phyloP scores from a whole-genome alignment of 2,329 filamentous ascomycete genomes.

The Pseudogymnoascus sp. region DNA sequence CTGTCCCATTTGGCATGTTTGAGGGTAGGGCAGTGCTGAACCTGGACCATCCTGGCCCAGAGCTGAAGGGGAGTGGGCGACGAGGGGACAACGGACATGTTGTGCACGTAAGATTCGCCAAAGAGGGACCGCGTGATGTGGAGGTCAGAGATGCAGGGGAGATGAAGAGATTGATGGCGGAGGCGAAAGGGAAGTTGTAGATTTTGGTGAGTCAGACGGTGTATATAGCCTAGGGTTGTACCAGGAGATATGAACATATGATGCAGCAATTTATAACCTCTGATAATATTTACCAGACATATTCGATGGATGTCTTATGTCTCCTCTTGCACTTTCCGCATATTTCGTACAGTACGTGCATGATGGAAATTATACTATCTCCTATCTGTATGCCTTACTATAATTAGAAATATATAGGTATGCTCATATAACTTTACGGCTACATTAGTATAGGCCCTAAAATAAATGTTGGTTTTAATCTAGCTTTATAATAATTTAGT shows the following conservation, averaged over 20 bases:
- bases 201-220: not conserved
- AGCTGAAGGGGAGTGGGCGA: conserved; percentile 40
- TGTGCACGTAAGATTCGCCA: conserved; percentile 46
- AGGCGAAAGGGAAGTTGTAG: not conserved
- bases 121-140: conserved; percentile 43
- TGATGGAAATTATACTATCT: not conserved
- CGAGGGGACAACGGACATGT: conserved; percentile 53
- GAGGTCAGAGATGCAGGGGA: conserved; percentile 33
- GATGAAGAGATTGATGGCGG: not conserved
- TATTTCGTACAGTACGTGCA: not conserved
- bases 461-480: not conserved
- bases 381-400: not conserved
- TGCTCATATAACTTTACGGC: not conserved
- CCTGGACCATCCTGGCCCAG: conserved; percentile 49
- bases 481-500: not conserved
- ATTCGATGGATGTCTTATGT: not conserved
- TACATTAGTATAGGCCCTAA: not conserved
- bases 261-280: not conserved
- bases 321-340: not conserved
- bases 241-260: not conserved
- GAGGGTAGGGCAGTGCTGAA: conserved; percentile 46
- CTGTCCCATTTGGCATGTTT: conserved; percentile 35
- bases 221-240: not conserved
- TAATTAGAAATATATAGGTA: not conserved
- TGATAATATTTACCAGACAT: not conserved